Conservation (phyloP, 176 grass and related monocot genomes). For the Hordeum vulgare region MorexV3_pseudomolecules_assembly NC_058522.1:369794053-369794552, state of each 20-base stretch:
- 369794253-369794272: slow-evolving; percentile 1
- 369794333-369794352: slow-evolving; percentile 89
- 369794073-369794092: neutral
- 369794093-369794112: neutral
- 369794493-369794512: slow-evolving; percentile 70
- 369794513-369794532: slow-evolving; percentile 71
- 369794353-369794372: slow-evolving; percentile 72
- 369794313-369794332: slow-evolving; percentile 53
- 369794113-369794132: neutral
- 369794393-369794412: slow-evolving; percentile 79
- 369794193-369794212: neutral
- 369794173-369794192: neutral
- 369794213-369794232: neutral
- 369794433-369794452: slow-evolving; percentile 74
- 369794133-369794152: neutral
- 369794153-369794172: neutral
- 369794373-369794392: slow-evolving; percentile 72
- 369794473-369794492: slow-evolving; percentile 48
- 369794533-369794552: slow-evolving; percentile 43
- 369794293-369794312: neutral
- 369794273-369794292: slow-evolving; percentile 8
- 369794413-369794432: slow-evolving; percentile 88
- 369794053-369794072: neutral
- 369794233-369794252: neutral
- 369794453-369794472: slow-evolving; percentile 92